Percentiles rank a stretch among this genome's conserved stretches.
Evolutionary conservation across 192 early-diverging fungal species (phyloP).

Genomic region (Coemansia sp.): DNA sequence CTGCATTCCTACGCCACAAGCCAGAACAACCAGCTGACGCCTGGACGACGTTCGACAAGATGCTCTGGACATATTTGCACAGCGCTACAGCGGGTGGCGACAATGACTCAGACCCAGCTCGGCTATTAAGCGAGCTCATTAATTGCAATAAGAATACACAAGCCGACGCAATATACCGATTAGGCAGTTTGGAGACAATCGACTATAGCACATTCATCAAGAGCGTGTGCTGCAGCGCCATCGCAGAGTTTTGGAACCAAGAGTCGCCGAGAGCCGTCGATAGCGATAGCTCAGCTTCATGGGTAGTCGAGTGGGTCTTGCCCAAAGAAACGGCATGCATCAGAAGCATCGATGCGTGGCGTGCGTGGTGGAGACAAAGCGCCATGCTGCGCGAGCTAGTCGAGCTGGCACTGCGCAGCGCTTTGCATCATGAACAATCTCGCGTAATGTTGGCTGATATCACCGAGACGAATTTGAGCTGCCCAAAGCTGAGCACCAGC

Average conservation of each 20-base stretch:
- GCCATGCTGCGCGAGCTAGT: conserved; percentile 25
- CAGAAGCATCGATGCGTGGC: conserved; percentile 16
- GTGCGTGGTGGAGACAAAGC: conserved; percentile 29
- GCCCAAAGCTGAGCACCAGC: conserved; percentile 9
- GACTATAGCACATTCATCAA: not conserved
- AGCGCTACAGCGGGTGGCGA: not conserved
- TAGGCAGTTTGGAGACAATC: not conserved
- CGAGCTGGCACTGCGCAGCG: conserved; percentile 23
- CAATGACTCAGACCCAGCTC: not conserved
- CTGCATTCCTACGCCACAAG: not conserved
- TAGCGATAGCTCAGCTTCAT: not conserved
- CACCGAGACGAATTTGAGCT: conserved; percentile 10
- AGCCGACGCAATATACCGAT: not conserved
- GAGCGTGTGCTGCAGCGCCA: conserved; percentile 14
- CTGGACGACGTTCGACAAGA: not conserved
- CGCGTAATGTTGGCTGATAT: not conserved
- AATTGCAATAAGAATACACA: not conserved
- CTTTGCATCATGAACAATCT: not conserved
- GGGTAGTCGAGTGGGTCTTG: conserved; percentile 20
- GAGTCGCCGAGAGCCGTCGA: not conserved
- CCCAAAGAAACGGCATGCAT: not conserved
- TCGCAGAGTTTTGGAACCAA: conserved; percentile 19
- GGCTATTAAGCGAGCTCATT: not conserved
- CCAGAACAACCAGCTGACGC: not conserved
- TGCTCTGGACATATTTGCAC: conserved; percentile 5